Evolutionary conservation across 2,329 filamentous ascomycete genomes (phyloP), one percentile per base, ranked within the genome.

Genomic region (Pyrenophora tritici-repentis): DNA sequence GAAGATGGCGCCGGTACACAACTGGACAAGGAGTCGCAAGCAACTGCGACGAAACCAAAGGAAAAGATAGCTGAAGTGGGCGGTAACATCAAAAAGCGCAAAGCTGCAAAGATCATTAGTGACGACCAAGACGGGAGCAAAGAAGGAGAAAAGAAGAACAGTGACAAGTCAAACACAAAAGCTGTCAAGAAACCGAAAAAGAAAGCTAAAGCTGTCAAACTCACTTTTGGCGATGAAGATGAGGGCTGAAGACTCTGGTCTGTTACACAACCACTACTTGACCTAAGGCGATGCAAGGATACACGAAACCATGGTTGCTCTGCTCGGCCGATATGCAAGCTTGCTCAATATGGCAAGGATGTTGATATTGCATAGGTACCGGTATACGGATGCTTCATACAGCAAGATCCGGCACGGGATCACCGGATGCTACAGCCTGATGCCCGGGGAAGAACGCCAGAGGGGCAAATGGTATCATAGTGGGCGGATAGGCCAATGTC

Each of bases 161-260:
- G 24, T 2, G 55, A 54, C 9, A 55, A 55, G 13, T 2, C 40
- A 6, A 56, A 60, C 18, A 17, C 33, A 7, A 70, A 68, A 46
- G 16, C 42, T 5, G 43, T 38, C 13, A 74, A 67, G 53, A 74
- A 73, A 46, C 32, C 65, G 6, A 73, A 72, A 55, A 73, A 73
- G 61, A 73, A 72, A 47, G 53, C 59, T 7, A 74, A 74, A 45
- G 53, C 65, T 24, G 62, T 73, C 43, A 74, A 74, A 54, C 60
- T 74, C 22, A 71, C 71, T 0, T 74, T 74, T 39, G 72, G 67
- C n/a, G 69, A 73, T 24, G 61, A 70, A 50, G 65, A 68, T 16
- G 65, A 66, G 24, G 57, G 55, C 20, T 67, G 59, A 69, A 32
- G 31, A 31, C n/a, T 29, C 14, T 6, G n/a, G 26, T 34, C 13